These are phyloP conservation scores for Endogone sp. DNA, from an alignment of 192 early-diverging fungal genomes.

Conservation along the genomic window DNA sequence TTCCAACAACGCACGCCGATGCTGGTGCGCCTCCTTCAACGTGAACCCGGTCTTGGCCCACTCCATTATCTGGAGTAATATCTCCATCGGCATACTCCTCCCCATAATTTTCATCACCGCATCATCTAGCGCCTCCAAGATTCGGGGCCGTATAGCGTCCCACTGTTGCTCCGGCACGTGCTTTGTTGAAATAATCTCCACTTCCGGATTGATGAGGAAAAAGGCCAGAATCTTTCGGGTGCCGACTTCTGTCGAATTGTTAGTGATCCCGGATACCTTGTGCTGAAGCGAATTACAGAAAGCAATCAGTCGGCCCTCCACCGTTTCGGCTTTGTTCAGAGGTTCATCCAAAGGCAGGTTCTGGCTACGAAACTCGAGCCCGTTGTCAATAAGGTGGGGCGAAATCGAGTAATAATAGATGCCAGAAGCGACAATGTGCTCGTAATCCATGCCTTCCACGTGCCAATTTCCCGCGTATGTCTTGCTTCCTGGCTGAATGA, in stretches of 20 bases:
- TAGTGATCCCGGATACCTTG: constrained; percentile 51
- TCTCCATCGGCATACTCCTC: constrained; percentile 32
- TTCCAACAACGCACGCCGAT: constrained; percentile 40
- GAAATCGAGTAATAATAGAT: constrained; percentile 65
- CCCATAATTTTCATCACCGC: constrained; percentile 22
- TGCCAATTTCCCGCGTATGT: constrained; percentile 66
- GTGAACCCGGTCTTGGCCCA: not conserved
- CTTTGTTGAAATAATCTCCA: constrained; percentile 46
- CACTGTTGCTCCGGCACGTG: constrained; percentile 64
- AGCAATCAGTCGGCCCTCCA: constrained; percentile 55
- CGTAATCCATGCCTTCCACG: constrained; percentile 66
- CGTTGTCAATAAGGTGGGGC: constrained; percentile 63
- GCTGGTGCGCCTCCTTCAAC: constrained; percentile 27
- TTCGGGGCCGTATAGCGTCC: constrained; percentile 31
- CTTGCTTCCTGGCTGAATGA: constrained; percentile 57
- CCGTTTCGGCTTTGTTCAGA: constrained; percentile 4
- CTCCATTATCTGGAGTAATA: not conserved
- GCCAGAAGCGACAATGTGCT: constrained; percentile 69
- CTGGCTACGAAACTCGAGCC: constrained; percentile 29
- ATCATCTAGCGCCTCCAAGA: constrained; percentile 1
- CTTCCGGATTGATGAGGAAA: constrained; percentile 65
- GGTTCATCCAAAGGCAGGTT: not conserved
- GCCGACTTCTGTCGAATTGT: constrained; percentile 45
- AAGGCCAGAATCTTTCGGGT: constrained; percentile 66
- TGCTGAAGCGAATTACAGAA: constrained; percentile 78